These are phyloP conservation scores for Lasiosphaeria hispida DNA, from an alignment of 495 filamentous ascomycete genomes.

Conservation along the genomic window DNA sequence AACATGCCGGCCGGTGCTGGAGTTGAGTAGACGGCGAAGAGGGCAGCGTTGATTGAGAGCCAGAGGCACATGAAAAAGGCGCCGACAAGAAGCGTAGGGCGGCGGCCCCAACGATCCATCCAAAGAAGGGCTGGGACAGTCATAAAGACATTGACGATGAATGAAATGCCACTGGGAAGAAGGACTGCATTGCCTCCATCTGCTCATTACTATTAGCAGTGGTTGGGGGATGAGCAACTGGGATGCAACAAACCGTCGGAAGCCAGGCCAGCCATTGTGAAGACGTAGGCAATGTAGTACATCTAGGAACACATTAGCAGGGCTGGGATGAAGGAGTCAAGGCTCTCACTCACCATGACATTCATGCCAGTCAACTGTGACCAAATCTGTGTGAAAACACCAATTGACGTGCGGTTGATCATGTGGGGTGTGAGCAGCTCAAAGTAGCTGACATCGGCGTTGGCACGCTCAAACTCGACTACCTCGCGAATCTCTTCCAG, in stretches of 20 bases:
- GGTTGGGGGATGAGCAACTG: too few relatives aligned
- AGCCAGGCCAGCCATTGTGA: constrained; percentile 66
- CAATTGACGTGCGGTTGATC: constrained; percentile 72
- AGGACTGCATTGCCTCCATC: constrained; percentile 44
- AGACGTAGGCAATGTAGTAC: constrained; percentile 63
- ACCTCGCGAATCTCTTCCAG: constrained; percentile 67
- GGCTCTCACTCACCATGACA: constrained; percentile 70
- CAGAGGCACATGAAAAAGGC: constrained; percentile 66
- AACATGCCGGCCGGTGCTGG: constrained; percentile 39
- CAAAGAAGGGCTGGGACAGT: constrained; percentile 54
- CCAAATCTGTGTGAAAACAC: constrained; percentile 81
- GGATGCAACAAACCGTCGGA: constrained; percentile 24
- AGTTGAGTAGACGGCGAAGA: constrained; percentile 53
- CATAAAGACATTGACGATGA: constrained; percentile 65
- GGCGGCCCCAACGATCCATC: constrained; percentile 61
- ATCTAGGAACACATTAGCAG: constrained; percentile 27
- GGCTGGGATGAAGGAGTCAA: constrained; percentile 22
- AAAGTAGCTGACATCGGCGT: constrained; percentile 61
- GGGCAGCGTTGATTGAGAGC: constrained; percentile 66
- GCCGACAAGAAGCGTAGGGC: constrained; percentile 61
- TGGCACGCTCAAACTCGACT: constrained; percentile 65
- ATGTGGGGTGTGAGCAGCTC: constrained; percentile 69
- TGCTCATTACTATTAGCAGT: neutral
- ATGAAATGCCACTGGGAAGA: constrained; percentile 69
- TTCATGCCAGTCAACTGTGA: constrained; percentile 83